Conservation (phyloP, 176 grass and related monocot genomes). For the Triticum dicoccoides region DNA sequence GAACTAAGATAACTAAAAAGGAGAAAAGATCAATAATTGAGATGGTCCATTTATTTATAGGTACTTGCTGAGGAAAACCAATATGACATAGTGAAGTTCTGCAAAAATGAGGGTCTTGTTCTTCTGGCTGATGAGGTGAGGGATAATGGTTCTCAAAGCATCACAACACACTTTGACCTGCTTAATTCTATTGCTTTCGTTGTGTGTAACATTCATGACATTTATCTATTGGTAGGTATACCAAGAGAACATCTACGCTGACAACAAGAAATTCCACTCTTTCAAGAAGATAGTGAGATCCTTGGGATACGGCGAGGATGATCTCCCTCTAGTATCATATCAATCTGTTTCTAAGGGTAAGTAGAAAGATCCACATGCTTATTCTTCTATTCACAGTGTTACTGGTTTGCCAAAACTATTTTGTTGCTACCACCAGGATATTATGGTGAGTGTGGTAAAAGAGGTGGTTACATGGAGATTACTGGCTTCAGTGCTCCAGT, state of each 20-base stretch:
- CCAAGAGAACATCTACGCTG: constrained; percentile 92
- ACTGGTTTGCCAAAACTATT: constrained; percentile 22
- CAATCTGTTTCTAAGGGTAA: constrained; percentile 96
- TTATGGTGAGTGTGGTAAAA: constrained; percentile 97
- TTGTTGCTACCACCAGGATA: constrained; percentile 57
- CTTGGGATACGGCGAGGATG: constrained; percentile 68
- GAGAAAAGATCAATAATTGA: constrained; percentile 10
- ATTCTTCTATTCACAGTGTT: neutral
- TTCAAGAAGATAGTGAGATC: constrained; percentile 92
- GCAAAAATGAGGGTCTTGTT: constrained; percentile 85
- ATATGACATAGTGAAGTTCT: constrained; percentile 78
- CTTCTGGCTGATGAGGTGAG: constrained; percentile 97
- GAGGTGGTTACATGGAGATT: constrained; percentile 97
- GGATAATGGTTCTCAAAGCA: neutral
- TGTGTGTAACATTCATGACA: neutral
- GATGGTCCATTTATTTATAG: constrained; percentile 36
- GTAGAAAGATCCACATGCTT: constrained; percentile 8
- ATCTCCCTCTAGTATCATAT: constrained; percentile 78
- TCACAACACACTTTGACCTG: neutral
- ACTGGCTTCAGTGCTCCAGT: constrained; percentile 81
- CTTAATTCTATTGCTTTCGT: neutral
- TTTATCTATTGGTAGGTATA: constrained; percentile 67
- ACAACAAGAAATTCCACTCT: constrained; percentile 88
- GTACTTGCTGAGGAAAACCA: constrained; percentile 95
- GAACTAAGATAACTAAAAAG: neutral